A percentile compares a stretch with the other conserved stretches of the same genome.
Evolutionary conservation across 2,329 filamentous ascomycete species (phyloP).

Genomic region (Geosmithia morbida): DNA sequence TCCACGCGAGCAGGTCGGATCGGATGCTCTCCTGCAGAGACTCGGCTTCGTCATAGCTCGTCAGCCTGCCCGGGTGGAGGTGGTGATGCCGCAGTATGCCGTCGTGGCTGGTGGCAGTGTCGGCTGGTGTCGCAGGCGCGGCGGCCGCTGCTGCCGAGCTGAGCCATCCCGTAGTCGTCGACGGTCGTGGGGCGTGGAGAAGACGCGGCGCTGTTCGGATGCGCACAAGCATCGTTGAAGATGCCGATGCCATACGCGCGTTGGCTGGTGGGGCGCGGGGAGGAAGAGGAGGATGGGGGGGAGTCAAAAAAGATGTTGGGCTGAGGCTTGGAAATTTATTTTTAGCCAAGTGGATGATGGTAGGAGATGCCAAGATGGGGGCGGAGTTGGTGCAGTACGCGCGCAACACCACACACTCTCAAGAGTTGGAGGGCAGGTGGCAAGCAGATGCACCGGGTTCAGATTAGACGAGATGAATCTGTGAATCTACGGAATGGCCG

Average conservation of each 20-base stretch:
- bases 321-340: no score
- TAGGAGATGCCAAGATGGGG: neutral
- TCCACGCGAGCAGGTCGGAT: slow-evolving; percentile 8
- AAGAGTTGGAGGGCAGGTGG: no score
- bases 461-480: no score
- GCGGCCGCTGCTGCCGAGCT: neutral
- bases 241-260: neutral
- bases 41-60: slow-evolving; percentile 16
- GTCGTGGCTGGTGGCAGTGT: neutral
- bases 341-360: no score
- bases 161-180: neutral
- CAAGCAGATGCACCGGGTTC: no score
- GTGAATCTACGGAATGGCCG: no score
- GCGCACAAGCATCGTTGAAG: no score
- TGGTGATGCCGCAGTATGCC: slow-evolving; percentile 15
- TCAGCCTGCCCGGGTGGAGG: slow-evolving; percentile 10
- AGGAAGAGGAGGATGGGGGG: no score
- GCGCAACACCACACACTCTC: neutral
- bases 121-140: neutral
- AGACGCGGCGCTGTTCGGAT: no score
- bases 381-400: neutral
- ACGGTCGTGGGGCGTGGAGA: neutral
- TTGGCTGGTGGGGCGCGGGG: neutral
- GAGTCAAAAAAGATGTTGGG: no score
- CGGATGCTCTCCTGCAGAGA: slow-evolving; percentile 9